Base-by-base conservation (phyloP, 345 rosid species). In the Moringa oleifera region DNA sequence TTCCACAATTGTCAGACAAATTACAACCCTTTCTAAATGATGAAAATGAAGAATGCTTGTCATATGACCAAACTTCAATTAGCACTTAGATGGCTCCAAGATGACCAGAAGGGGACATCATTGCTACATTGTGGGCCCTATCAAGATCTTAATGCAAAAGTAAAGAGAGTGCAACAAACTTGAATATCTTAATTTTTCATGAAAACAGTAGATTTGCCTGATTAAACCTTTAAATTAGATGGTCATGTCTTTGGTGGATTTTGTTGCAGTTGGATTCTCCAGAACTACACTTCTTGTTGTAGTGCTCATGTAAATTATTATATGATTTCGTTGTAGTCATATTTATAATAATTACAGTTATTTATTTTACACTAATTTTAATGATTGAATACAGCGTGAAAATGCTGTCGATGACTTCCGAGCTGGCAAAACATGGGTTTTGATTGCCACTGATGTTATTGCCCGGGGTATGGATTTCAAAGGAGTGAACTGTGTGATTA, bases 381-480 rank as follows among this genome's bases (percentile, higher is more conserved):
- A 49, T 55, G 23, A 15, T 57, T 64, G 62, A 51, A 71, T 66
- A 63, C 83, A 94, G 99, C 77, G 97, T 15, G 96, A 88, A 62
- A 81, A 82, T 47, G 92, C 85, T 18, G 94, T 90, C 16, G 86
- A 90, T 71, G 74, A 79, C 70, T 93, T 93, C 71, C 81, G 98
- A 72, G 86, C 84, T 11, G 95, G 96, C 18, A 85, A 90, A 71
- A 85, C 80, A 53, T 94, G 99, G 97, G 95, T 94, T 51, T 69
- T 94, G 68, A 90, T 94, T 20, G 99, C 97, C 53, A 94, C 96
- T 22, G 99, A 94, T 79, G 92, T 94, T 60, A 78, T 94, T 24
- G 97, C 96, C 51, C 88, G 96, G 20, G 99, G 97, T 23, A 88
- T 94, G 99, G 99, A 94, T 77, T 94, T 94, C 81, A 94, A 94